Base-by-base conservation (phyloP, 1,139 yeast genomes). In the Taiozyma sp. region DNA sequence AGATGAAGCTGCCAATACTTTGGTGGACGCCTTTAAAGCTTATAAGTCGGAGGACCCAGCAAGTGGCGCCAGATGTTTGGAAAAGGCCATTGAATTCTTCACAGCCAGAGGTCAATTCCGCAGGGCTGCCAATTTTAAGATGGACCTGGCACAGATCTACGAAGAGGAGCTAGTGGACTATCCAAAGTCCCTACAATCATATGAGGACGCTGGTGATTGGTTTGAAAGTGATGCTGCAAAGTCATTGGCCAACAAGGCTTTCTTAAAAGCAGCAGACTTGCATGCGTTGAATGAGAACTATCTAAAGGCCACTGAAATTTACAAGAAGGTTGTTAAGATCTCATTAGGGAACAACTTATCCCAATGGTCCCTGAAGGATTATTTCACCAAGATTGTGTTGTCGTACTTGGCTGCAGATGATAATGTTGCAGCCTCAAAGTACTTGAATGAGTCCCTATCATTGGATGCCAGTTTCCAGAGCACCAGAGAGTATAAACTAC, bases 191-290 rank as follows among this genome's bases (percentile, higher is more conserved):
- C 78, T 87, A 51, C 76, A 77, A 53, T 82, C 93, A 30, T 93
- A 87, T 67, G 96, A 91, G 65, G 88, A 87, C 62, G 97, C 99
- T 6, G 97, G 97, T 43, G 98, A 95, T 65, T 93, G 97, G 89
- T 91, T 87, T 66, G 81, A 83, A 54, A 91, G 95, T 56, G 99
- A 93, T 70, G 93, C 90, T 55, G 98, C 99, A 0, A 87, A 86
- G 58, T 96, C 97, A 9, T 63, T 93, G 54, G 83, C 97, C 34
- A 91, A 84, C 70, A 93, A 93, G 71, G 91, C 96, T 28, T 88
- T 79, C 61, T 73, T 92, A 61, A 90, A 90, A 69, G 88, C 93
- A 59, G 99, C 98, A 1, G 98, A 93, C 65, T 75, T 93, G 62
- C 78, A 84, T 50, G 96, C 96, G n/a, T 70, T 84, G 52, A 76